A percentile compares a stretch with the other conserved stretches of the same genome.
These are phyloP conservation scores for Xylaria arbuscula DNA, from an alignment of 2,329 filamentous ascomycete genomes.

Conservation along the genomic window DNA sequence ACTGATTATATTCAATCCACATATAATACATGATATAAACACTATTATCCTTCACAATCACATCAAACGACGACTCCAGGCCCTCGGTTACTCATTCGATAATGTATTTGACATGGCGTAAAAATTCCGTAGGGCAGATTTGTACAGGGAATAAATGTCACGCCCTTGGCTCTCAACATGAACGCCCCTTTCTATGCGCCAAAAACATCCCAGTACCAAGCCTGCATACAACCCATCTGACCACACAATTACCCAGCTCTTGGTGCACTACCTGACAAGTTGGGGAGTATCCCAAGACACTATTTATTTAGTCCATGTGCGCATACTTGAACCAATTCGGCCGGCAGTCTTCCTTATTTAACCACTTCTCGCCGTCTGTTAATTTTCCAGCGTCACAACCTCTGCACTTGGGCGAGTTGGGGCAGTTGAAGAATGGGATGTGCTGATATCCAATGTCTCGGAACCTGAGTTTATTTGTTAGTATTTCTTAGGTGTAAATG, in stretches of 20 bases:
- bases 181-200: conserved; percentile 43
- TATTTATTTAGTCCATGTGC: conserved; percentile 72
- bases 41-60: conserved; percentile 13
- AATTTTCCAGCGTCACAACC: conserved; percentile 88
- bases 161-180: conserved; percentile 29
- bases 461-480: conserved; percentile 74
- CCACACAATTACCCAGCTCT: conserved; percentile 33
- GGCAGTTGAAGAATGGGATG: conserved; percentile 98
- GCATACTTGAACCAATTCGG: conserved; percentile 98
- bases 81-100: conserved; percentile 7
- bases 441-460: conserved; percentile 99
- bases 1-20: conserved; percentile 37
- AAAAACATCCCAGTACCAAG: conserved; percentile 31
- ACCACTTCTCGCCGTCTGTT: conserved; percentile 86
- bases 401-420: conserved; percentile 92
- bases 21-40: neutral
- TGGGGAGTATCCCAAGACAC: conserved; percentile 34
- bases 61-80: conserved; percentile 1
- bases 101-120: conserved; percentile 33
- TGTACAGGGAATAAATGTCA: conserved; percentile 39
- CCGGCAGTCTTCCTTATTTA: conserved; percentile 91
- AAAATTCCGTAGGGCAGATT: conserved; percentile 34
- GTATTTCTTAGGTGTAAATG: conserved; percentile 26
- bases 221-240: conserved; percentile 25
- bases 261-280: conserved; percentile 43